Conservation (phyloP, 345 rosid genomes). For the Streptanthus diversifolius region DNA sequence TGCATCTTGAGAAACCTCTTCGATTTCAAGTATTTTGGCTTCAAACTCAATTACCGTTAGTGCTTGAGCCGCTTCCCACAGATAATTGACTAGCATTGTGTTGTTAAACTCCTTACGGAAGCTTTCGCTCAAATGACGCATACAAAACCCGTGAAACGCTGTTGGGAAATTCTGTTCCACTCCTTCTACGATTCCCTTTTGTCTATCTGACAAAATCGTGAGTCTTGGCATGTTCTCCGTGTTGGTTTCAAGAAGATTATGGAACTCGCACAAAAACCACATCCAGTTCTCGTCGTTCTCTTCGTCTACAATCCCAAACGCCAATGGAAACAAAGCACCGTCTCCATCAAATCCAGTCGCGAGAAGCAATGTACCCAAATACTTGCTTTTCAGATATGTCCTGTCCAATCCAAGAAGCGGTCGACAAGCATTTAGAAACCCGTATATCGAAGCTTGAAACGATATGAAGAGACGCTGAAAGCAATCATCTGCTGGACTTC, state of each 20-base stretch:
- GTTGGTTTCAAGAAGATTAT: conserved; percentile 82
- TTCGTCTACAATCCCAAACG: conserved; percentile 94
- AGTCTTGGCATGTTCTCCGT: conserved; percentile 97
- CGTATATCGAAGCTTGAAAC: conserved; percentile 94
- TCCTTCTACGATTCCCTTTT: conserved; percentile 82
- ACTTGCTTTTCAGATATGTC: conserved; percentile 82
- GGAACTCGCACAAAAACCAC: conserved; percentile 98
- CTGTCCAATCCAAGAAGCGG: conserved; percentile 93
- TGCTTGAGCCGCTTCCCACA: conserved; percentile 97
- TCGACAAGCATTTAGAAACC: conserved; percentile 91
- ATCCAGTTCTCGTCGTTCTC: conserved; percentile 98
- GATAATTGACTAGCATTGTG: conserved; percentile 79
- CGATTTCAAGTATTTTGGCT: conserved; percentile 83
- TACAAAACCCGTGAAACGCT: conserved; percentile 95
- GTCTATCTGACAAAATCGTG: conserved; percentile 89
- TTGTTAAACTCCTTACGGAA: conserved; percentile 93
- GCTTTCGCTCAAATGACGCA: conserved; percentile 93
- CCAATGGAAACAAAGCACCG: conserved; percentile 87
- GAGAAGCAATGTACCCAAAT: conserved; percentile 88
- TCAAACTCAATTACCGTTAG: conserved; percentile 85
- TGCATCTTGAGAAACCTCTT: conserved; percentile 91
- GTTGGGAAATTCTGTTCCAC: conserved; percentile 94
- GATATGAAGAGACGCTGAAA: conserved; percentile 97
- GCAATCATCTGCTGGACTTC: conserved; percentile 65
- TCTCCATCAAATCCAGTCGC: conserved; percentile 97